phyloP scores from a whole-genome alignment of 345 rosid genomes.

The Citropsis articulata region DNA sequence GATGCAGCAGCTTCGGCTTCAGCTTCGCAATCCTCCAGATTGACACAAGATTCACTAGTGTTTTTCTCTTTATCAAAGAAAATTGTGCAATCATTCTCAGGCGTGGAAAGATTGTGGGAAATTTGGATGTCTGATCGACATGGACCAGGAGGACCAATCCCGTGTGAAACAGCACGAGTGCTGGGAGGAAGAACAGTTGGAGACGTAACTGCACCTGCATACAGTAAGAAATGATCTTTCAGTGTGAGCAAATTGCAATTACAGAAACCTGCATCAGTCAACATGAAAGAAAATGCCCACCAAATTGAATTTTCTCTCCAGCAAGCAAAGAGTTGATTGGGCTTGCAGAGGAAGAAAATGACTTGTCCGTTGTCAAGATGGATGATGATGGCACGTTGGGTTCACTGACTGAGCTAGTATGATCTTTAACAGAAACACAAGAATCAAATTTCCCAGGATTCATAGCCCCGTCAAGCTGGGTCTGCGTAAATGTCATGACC shows the following conservation, averaged over 20 bases:
- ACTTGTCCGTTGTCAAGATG: constrained; percentile 51
- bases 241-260: not conserved
- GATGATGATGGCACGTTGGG: constrained; percentile 53
- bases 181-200: constrained; percentile 63
- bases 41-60: constrained; percentile 45
- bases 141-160: constrained; percentile 59
- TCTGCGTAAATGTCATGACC: constrained; percentile 82
- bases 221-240: constrained; percentile 11
- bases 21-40: constrained; percentile 72
- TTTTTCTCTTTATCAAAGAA: constrained; percentile 74
- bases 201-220: constrained; percentile 89
- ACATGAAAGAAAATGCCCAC: constrained; percentile 41
- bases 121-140: constrained; percentile 46
- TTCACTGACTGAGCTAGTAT: constrained; percentile 43
- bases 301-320: constrained; percentile 97
- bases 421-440: constrained; percentile 64
- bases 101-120: constrained; percentile 36
- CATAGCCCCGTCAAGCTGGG: constrained; percentile 91
- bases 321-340: constrained; percentile 85
- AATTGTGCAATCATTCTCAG: constrained; percentile 50
- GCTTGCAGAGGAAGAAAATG: constrained; percentile 60
- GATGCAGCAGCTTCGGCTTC: constrained; percentile 87
- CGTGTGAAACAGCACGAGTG: constrained; percentile 46
- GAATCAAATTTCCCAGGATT: constrained; percentile 71
- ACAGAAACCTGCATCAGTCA: not conserved